Conservation (phyloP, 1,284 basidiomycete species). For the Fomitopsis pinicola region DNA sequence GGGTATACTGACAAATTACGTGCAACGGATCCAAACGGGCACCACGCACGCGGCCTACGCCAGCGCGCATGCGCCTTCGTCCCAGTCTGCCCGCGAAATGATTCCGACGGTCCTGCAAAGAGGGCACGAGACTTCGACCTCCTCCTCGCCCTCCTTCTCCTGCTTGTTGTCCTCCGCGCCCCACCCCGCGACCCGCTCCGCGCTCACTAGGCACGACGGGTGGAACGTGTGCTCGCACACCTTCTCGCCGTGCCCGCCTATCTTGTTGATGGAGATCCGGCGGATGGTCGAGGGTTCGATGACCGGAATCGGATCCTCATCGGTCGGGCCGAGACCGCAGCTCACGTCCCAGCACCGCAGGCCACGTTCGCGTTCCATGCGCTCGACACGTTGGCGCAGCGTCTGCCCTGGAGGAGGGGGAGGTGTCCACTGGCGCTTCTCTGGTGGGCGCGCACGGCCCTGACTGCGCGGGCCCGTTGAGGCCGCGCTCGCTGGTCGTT, state of each 20-base stretch:
- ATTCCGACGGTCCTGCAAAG: conserved; percentile 58
- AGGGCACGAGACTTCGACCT: conserved; percentile 62
- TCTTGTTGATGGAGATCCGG: conserved; percentile 41
- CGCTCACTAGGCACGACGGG: conserved; percentile 65
- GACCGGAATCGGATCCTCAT: conserved; percentile 58
- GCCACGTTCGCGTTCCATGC: conserved; percentile 58
- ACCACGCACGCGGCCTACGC: conserved; percentile 11
- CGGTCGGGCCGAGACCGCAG: conserved; percentile 70
- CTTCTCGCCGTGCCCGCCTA: conserved; percentile 18
- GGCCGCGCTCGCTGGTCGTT: conserved; percentile 9
- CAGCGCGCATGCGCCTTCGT: conserved; percentile 38
- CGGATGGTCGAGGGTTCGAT: conserved; percentile 29
- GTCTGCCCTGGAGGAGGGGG: conserved; percentile 40
- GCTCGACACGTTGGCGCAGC: conserved; percentile 65
- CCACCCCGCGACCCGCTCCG: conserved; percentile 62
- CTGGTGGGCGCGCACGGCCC: conserved; percentile 12
- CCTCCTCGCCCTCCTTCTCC: conserved; percentile 27
- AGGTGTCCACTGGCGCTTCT: conserved; percentile 30
- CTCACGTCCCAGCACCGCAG: conserved; percentile 64
- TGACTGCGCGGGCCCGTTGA: conserved; percentile 7
- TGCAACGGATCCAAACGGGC: background rate
- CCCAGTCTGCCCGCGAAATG: conserved; percentile 57
- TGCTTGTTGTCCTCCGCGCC: conserved; percentile 44
- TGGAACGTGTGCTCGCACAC: conserved; percentile 68
- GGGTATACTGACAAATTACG: background rate